Evolutionary conservation across 2,329 filamentous ascomycete species (phyloP).

Genomic region (Balansia obtecta): DNA sequence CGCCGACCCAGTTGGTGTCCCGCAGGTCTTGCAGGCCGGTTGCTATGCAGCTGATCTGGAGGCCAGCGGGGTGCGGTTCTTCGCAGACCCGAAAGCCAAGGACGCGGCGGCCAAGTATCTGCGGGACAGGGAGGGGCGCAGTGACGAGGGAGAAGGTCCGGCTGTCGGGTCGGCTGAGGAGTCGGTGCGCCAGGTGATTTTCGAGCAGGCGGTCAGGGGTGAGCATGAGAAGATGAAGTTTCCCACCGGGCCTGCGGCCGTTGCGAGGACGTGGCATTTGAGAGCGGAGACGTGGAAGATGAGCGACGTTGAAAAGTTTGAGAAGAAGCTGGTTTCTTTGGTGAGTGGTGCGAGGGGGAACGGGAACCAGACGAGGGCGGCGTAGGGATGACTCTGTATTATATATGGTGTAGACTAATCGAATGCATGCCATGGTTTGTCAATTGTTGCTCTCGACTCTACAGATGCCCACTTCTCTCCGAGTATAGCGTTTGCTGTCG

Average conservation of each 20-base stretch:
- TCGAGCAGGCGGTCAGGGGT: conserved; percentile 22
- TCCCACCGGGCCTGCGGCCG: conserved; percentile 19
- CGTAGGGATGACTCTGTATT: not conserved
- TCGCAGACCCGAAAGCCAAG: conserved; percentile 17
- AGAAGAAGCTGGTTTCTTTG: conserved; percentile 26
- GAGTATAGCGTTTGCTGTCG: too few species aligned
- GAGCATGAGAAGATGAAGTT: conserved; percentile 24
- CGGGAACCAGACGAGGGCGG: conserved; percentile 11
- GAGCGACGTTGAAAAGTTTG: conserved; percentile 23
- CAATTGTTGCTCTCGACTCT: too few species aligned
- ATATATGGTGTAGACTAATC: too few species aligned
- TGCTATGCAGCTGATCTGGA: conserved; percentile 20
- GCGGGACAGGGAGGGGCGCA: conserved; percentile 10
- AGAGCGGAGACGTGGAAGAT: conserved; percentile 24
- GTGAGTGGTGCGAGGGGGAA: conserved; percentile 11
- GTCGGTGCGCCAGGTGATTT: conserved; percentile 19
- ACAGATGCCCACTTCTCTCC: too few species aligned
- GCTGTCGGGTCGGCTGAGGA: conserved; percentile 21
- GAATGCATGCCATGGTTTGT: too few species aligned
- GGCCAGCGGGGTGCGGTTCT: conserved; percentile 17
- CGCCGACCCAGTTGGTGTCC: conserved; percentile 21
- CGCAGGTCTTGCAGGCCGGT: conserved; percentile 17
- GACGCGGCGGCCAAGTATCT: conserved; percentile 20
- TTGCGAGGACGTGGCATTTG: conserved; percentile 25
- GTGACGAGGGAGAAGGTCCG: conserved; percentile 7